Evolutionary conservation across 2,329 filamentous ascomycete genomes (phyloP).

Genomic region (Raffaelea arxii): DNA sequence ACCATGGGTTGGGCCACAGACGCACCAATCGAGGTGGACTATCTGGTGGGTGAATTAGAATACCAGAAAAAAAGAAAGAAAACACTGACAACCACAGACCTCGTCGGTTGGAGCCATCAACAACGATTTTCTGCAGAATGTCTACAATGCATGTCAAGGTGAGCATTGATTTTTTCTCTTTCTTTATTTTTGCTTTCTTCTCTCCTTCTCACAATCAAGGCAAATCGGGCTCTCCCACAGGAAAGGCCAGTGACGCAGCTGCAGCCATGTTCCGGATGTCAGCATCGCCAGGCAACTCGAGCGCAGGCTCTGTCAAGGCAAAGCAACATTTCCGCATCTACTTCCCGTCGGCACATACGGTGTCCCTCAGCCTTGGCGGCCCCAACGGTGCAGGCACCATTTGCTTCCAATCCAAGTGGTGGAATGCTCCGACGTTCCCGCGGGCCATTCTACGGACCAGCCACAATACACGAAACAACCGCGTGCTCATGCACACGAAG

Average conservation of each 20-base stretch:
- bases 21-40: slow-evolving; percentile 57
- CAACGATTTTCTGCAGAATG: too few species aligned
- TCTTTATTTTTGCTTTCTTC: neutral
- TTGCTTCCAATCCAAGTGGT: slow-evolving; percentile 66
- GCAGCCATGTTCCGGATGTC: neutral
- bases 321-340: slow-evolving; percentile 57
- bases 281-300: neutral
- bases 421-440: slow-evolving; percentile 61
- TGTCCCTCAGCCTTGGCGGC: slow-evolving; percentile 55
- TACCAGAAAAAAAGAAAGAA: too few species aligned
- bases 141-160: too few species aligned
- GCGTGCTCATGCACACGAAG: slow-evolving; percentile 85
- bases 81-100: too few species aligned
- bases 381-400: slow-evolving; percentile 68
- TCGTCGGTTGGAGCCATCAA: too few species aligned
- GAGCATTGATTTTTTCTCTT: neutral
- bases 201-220: neutral
- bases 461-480: slow-evolving; percentile 55
- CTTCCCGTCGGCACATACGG: slow-evolving; percentile 68
- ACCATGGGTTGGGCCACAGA: slow-evolving; percentile 50
- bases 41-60: slow-evolving; percentile 55
- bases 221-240: slow-evolving; percentile 19
- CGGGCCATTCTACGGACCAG: slow-evolving; percentile 64
- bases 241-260: neutral
- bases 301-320: neutral